Conservation (phyloP, 2,329 filamentous ascomycete genomes). For the Simplicillium sp. region DNA sequence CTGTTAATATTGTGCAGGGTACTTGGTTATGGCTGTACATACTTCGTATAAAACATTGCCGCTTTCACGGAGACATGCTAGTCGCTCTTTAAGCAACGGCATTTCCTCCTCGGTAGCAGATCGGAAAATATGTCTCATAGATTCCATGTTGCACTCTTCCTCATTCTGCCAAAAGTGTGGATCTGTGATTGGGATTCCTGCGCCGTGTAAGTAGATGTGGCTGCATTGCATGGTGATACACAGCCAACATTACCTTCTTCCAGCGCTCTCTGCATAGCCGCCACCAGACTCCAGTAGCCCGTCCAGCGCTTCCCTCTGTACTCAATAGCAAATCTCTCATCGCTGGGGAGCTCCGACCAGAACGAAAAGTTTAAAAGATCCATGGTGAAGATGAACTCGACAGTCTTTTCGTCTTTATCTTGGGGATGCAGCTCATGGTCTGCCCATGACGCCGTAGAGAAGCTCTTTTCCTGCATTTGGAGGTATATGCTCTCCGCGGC, state of each 20-base stretch:
- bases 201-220: not conserved
- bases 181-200: conserved; percentile 80
- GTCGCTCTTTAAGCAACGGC: conserved; percentile 69
- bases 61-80: conserved; percentile 74
- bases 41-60: conserved; percentile 72
- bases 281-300: conserved; percentile 91
- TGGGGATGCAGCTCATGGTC: conserved; percentile 86
- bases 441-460: conserved; percentile 79
- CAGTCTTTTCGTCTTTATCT: conserved; percentile 64
- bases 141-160: conserved; percentile 64
- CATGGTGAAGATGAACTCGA: conserved; percentile 95
- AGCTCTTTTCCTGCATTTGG: conserved; percentile 75
- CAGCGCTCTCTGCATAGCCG: conserved; percentile 73
- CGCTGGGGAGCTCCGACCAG: conserved; percentile 67
- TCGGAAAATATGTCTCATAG: conserved; percentile 70
- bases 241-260: conserved; percentile 56
- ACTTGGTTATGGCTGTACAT: conserved; percentile 14
- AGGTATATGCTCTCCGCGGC: conserved; percentile 72
- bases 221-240: too few relatives aligned
- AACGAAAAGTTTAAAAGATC: conserved; percentile 96
- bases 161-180: conserved; percentile 79
- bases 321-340: conserved; percentile 71
- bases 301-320: conserved; percentile 80
- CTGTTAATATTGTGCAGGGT: not conserved
- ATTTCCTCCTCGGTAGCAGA: conserved; percentile 82